A percentile compares a stretch with the other conserved stretches of the same genome.
These are phyloP conservation scores for Podospora conica DNA, from an alignment of 495 filamentous ascomycete genomes.

Conservation along the genomic window DNA sequence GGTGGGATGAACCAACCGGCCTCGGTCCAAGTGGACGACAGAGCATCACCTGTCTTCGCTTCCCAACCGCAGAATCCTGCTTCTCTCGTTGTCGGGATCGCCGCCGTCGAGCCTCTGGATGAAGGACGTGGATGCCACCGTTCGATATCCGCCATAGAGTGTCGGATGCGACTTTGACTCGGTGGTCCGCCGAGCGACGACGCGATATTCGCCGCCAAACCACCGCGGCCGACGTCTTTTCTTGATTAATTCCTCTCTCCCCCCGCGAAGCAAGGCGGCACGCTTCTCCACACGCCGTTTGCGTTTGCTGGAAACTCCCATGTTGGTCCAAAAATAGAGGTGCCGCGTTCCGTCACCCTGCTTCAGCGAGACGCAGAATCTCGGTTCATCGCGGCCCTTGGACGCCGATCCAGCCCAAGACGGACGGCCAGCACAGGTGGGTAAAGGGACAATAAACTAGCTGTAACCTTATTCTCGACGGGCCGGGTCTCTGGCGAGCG, in stretches of 20 bases:
- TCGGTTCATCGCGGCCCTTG: conserved; percentile 28
- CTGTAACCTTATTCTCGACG: conserved; percentile 22
- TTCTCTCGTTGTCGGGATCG: conserved; percentile 1
- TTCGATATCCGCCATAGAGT: conserved; percentile 8
- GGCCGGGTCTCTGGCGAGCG: conserved; percentile 13
- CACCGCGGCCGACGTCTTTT: conserved; percentile 5
- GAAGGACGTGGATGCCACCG: conserved; percentile 14
- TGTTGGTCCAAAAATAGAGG: conserved; percentile 30
- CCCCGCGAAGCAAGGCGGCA: not conserved
- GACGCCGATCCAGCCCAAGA: conserved; percentile 23
- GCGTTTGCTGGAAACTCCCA: conserved; percentile 10
- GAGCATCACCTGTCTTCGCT: not conserved
- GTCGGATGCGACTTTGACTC: conserved; percentile 13
- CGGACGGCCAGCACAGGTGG: conserved; percentile 9
- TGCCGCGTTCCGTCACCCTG: not conserved
- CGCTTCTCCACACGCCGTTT: not conserved
- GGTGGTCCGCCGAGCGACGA: conserved; percentile 8
- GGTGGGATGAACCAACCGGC: not conserved
- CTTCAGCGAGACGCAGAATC: not conserved
- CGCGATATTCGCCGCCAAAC: conserved; percentile 11
- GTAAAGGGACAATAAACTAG: conserved; percentile 27
- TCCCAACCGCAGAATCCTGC: not conserved
- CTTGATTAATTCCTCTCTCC: conserved; percentile 12
- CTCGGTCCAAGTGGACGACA: not conserved
- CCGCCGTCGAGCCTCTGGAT: conserved; percentile 14